Evolutionary conservation across 148 eudicot species (phyloP).

Genomic region (Silene conica): DNA sequence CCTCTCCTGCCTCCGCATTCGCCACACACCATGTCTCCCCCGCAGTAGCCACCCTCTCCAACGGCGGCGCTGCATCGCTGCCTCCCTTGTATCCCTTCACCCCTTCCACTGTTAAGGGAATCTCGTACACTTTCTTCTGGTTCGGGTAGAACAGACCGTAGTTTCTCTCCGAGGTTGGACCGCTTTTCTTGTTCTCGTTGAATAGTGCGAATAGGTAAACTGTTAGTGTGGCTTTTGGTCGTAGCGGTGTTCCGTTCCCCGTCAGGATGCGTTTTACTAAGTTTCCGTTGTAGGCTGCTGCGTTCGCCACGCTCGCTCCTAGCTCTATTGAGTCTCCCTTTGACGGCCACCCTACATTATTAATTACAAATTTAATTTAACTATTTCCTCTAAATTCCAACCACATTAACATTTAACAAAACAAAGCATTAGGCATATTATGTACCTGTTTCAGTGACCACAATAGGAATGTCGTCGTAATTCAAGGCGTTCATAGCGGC

Average conservation of each 20-base stretch:
- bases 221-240: constrained; percentile 63
- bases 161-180: constrained; percentile 78
- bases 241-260: constrained; percentile 82
- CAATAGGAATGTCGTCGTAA: constrained; percentile 54
- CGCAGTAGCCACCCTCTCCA: constrained; percentile 3
- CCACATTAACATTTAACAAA: too few relatives aligned
- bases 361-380: background rate
- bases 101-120: constrained; percentile 56
- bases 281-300: constrained; percentile 78
- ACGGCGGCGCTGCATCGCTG: constrained; percentile 5
- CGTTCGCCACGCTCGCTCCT: constrained; percentile 64
- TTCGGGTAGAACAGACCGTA: constrained; percentile 83
- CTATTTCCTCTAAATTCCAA: too few relatives aligned
- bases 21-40: constrained; percentile 92
- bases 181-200: constrained; percentile 74
- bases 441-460: constrained; percentile 58
- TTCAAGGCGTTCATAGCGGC: constrained; percentile 72
- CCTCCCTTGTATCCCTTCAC: constrained; percentile 30
- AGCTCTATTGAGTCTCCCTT: constrained; percentile 68
- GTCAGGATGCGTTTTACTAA: constrained; percentile 52
- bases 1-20: constrained; percentile 46
- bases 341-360: constrained; percentile 70
- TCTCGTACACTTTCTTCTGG: constrained; percentile 55
- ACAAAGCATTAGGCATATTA: too few relatives aligned
- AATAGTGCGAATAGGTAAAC: constrained; percentile 77